Base-by-base conservation (phyloP, 164 flowering plant genomes). In the Umbellularia californica region DNA sequence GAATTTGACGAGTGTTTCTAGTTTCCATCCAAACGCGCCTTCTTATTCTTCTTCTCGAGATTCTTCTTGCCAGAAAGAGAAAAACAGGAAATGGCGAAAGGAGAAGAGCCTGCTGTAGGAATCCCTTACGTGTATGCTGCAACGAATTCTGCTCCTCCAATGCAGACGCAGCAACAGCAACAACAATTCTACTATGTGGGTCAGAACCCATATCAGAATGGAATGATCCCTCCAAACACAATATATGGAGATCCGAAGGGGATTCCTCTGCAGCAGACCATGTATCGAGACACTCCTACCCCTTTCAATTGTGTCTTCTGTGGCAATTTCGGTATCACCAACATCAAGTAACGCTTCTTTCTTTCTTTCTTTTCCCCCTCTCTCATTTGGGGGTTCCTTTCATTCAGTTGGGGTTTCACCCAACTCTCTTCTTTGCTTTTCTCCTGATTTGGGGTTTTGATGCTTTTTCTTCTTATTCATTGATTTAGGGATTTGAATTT, bases 231-330 rank as follows among this genome's bases (percentile, higher is more conserved):
- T 2, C 90, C 98, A 1, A 87, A 90, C 84, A 93, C 97, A 72
- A 58, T 92, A 24, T 74, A 73, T 77, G 90, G 86, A 1, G 91
- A 94, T 73, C 98, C 98, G 2, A 90, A 88, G 69, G 94, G 93
- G 3, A 80, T 87, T 50, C 98, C 97, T n/a, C 75, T 92, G 52
- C 93, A 88, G 27, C 97, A 94, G 82, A 94, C 98, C 11, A 88
- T 94, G 23, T 94, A 77, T 82, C 80, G 91, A 33, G 98, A 92
- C 77, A 94, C 93, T 58, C 94, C 98, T 10, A 96, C 98, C 55
- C 98, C 98, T 7, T 88, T 94, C 78, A 87, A 74, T 74, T 94
- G 98, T 77, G 78, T 76, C 25, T 81, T 78, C 83, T 94, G 98
- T 50, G 93, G 92, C 3, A 70, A 69, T 24, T 65, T 93, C 50